Conservation (phyloP, 352 stramenopile species). For the Pythium dissotocum region DNA sequence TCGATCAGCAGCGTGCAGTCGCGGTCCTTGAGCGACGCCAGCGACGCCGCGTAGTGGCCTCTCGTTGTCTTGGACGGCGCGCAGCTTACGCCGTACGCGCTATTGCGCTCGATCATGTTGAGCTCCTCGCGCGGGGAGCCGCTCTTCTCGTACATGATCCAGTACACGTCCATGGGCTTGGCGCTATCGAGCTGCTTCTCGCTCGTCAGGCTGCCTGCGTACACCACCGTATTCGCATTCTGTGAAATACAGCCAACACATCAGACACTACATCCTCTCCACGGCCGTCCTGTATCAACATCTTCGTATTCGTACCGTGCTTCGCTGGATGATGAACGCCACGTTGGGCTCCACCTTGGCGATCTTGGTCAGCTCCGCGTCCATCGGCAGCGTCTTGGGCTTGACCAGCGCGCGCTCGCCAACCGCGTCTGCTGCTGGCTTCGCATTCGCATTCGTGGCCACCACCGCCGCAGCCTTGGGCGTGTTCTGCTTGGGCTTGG, state of each 20-base stretch:
- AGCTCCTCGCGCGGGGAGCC: conserved; percentile 71
- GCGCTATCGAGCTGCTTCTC: conserved; percentile 48
- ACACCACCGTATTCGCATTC: conserved; percentile 88
- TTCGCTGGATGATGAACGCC: conserved; percentile 87
- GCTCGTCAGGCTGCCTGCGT: conserved; percentile 48
- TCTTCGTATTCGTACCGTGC: conserved; percentile 44
- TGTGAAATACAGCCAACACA: conserved; percentile 21
- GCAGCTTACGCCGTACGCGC: conserved; percentile 66
- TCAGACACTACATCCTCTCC: neutral
- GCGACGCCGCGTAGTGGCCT: conserved; percentile 46
- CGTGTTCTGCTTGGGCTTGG: conserved; percentile 5
- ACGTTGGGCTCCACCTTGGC: conserved; percentile 73
- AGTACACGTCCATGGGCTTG: conserved; percentile 77
- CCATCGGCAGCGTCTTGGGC: conserved; percentile 51
- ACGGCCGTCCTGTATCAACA: too few relatives aligned
- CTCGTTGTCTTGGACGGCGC: conserved; percentile 29
- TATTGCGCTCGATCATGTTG: conserved; percentile 87
- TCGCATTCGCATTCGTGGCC: conserved; percentile 11
- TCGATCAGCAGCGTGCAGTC: conserved; percentile 62
- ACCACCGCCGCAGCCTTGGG: conserved; percentile 2
- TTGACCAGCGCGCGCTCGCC: conserved; percentile 35
- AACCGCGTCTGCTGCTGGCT: conserved; percentile 4
- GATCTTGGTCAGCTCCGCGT: conserved; percentile 66
- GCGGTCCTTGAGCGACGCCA: conserved; percentile 75
- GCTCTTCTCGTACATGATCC: conserved; percentile 87